Conservation (phyloP, 495 filamentous ascomycete genomes). For the Penicillium cinerascens region DNA sequence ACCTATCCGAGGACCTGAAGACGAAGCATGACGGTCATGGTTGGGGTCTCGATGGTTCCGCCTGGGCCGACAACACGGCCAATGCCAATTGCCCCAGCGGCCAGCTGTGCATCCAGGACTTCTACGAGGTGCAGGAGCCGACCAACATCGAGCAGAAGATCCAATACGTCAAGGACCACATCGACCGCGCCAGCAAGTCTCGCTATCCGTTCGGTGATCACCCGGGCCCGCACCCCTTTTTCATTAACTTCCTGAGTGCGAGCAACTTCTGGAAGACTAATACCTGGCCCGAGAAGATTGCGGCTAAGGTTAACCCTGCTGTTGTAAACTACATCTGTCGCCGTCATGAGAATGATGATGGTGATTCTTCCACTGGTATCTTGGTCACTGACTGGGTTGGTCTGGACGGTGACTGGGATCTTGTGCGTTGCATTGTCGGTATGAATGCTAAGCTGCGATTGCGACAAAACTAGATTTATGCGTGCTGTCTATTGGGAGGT, state of each 20-base stretch:
- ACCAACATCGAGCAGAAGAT: constrained; percentile 81
- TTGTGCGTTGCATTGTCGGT: constrained; percentile 82
- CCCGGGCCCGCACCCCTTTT: constrained; percentile 58
- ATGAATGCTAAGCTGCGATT: constrained; percentile 79
- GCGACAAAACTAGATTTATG: constrained; percentile 23
- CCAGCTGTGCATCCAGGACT: constrained; percentile 86
- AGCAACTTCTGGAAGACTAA: constrained; percentile 89
- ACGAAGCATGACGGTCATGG: constrained; percentile 58
- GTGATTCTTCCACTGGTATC: constrained; percentile 85
- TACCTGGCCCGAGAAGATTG: constrained; percentile 93
- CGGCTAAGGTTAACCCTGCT: constrained; percentile 90
- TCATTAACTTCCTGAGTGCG: constrained; percentile 84
- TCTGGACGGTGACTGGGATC: constrained; percentile 85
- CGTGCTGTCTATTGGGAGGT: neutral
- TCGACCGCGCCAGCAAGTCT: constrained; percentile 61
- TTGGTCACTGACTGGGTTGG: constrained; percentile 95
- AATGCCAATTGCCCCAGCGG: constrained; percentile 69
- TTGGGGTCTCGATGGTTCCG: constrained; percentile 78
- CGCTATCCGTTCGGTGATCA: constrained; percentile 42
- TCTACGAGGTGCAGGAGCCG: constrained; percentile 80
- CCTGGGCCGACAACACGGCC: constrained; percentile 87
- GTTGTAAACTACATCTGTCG: constrained; percentile 73
- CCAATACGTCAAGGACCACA: constrained; percentile 63
- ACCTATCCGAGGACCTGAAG: constrained; percentile 57
- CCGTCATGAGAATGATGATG: constrained; percentile 55